Evolutionary conservation across 257 asterid species (phyloP).

Genomic region (Plantago major): DNA sequence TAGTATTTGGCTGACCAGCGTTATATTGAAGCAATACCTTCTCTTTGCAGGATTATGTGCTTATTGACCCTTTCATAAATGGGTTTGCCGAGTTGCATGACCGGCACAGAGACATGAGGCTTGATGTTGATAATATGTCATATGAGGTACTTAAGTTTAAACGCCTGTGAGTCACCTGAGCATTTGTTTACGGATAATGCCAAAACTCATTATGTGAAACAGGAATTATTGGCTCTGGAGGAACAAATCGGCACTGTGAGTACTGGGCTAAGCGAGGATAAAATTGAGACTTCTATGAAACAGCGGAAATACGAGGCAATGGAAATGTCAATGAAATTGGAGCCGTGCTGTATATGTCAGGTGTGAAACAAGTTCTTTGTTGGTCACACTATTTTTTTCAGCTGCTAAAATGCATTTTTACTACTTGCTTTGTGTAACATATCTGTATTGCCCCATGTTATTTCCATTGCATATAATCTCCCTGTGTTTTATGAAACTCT

Average conservation of each 20-base stretch:
- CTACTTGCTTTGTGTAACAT: no score
- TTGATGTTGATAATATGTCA: slow-evolving; percentile 89
- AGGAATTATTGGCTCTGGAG: slow-evolving; percentile 93
- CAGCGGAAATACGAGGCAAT: slow-evolving; percentile 36
- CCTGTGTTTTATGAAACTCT: no score
- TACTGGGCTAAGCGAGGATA: slow-evolving; percentile 69
- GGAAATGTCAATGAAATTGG: slow-evolving; percentile 33
- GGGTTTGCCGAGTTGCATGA: slow-evolving; percentile 66
- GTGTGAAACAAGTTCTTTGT: slow-evolving; percentile 27
- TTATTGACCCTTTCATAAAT: slow-evolving; percentile 55
- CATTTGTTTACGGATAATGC: background rate
- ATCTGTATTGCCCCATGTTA: no score
- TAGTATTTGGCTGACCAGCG: background rate
- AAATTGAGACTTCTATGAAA: slow-evolving; percentile 39
- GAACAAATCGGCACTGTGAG: slow-evolving; percentile 84
- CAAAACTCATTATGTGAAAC: slow-evolving; percentile 5
- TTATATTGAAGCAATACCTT: background rate
- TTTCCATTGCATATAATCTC: no score
- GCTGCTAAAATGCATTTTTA: background rate
- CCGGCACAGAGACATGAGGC: slow-evolving; percentile 87
- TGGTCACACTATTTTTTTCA: background rate
- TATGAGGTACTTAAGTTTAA: slow-evolving; percentile 57
- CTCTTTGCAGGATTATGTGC: slow-evolving; percentile 52
- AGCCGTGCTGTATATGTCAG: slow-evolving; percentile 90
- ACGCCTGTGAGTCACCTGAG: background rate